These are phyloP conservation scores for Amanita rubescens DNA, from an alignment of 768 basidiomycete species.

Conservation along the genomic window DNA sequence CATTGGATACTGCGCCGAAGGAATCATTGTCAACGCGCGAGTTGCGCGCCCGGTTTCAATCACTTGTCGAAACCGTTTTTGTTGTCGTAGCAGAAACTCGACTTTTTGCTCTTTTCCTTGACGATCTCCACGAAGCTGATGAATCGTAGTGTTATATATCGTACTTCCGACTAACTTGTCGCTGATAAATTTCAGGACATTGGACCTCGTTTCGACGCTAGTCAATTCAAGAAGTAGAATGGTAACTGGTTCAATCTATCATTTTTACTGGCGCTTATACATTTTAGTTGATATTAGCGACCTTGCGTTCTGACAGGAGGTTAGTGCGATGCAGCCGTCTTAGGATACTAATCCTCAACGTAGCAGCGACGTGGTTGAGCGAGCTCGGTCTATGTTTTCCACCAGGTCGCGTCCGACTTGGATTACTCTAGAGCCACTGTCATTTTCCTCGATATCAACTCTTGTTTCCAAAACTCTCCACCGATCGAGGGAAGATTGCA, in stretches of 20 bases:
- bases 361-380: slow-evolving; percentile 37
- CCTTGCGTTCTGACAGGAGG: slow-evolving; percentile 50
- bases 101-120: slow-evolving; percentile 63
- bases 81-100: slow-evolving; percentile 61
- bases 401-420: slow-evolving; percentile 54
- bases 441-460: slow-evolving; percentile 45
- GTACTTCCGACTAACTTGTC: slow-evolving; percentile 4
- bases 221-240: slow-evolving; percentile 60
- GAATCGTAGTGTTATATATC: slow-evolving; percentile 37
- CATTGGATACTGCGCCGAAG: slow-evolving; percentile 36
- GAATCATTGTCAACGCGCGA: slow-evolving; percentile 52
- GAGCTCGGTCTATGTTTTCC: slow-evolving; percentile 50
- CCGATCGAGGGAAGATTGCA: slow-evolving; percentile 47
- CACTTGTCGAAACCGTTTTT: slow-evolving; percentile 64
- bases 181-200: slow-evolving; percentile 31
- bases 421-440: slow-evolving; percentile 58
- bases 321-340: slow-evolving; percentile 20
- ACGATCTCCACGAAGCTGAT: slow-evolving; percentile 71
- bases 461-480: slow-evolving; percentile 61
- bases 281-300: slow-evolving; percentile 54
- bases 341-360: neutral
- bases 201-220: slow-evolving; percentile 59
- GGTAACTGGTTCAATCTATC: slow-evolving; percentile 28
- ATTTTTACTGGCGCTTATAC: neutral
- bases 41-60: slow-evolving; percentile 63